Conservation (phyloP, 805 yeast genomes). For the Yamadazyma akitaensis region DNA sequence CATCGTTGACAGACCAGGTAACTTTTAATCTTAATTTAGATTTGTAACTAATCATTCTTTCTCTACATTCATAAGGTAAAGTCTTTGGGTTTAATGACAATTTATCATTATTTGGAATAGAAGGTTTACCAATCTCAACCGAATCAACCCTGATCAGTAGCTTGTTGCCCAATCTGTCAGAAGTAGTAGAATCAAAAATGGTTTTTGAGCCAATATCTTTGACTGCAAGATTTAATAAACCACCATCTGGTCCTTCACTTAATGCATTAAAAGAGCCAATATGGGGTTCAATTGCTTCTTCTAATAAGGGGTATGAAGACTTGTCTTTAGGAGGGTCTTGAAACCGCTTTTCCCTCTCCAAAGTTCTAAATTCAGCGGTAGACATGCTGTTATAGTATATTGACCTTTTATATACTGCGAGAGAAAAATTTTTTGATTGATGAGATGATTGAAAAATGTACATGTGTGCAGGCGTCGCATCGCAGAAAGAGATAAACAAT, state of each 20-base stretch:
- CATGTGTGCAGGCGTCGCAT: constrained; percentile 9
- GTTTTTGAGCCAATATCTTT: constrained; percentile 85
- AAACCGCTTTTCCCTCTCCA: constrained; percentile 84
- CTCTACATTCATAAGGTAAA: constrained; percentile 81
- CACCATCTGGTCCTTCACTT: constrained; percentile 84
- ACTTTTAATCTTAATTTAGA: constrained; percentile 76
- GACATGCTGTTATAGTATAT: constrained; percentile 17
- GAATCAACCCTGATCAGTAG: constrained; percentile 80
- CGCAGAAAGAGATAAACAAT: background rate
- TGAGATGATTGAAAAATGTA: constrained; percentile 6
- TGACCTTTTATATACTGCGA: constrained; percentile 1
- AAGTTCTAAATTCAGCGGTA: constrained; percentile 69
- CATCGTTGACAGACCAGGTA: constrained; percentile 84
- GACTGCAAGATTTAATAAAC: constrained; percentile 78
- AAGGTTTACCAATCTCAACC: constrained; percentile 83
- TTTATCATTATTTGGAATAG: constrained; percentile 67
- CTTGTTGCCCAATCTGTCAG: constrained; percentile 77
- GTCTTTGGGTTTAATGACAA: constrained; percentile 73
- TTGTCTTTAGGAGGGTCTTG: constrained; percentile 86
- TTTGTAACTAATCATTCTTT: constrained; percentile 78
- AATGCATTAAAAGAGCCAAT: constrained; percentile 94
- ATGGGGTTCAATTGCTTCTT: constrained; percentile 92
- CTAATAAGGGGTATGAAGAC: constrained; percentile 74
- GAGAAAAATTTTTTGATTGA: constrained; percentile 11
- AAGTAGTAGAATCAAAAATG: constrained; percentile 76